These are phyloP conservation scores for Russula olivacea DNA, from an alignment of 768 basidiomycete species.

Conservation along the genomic window DNA sequence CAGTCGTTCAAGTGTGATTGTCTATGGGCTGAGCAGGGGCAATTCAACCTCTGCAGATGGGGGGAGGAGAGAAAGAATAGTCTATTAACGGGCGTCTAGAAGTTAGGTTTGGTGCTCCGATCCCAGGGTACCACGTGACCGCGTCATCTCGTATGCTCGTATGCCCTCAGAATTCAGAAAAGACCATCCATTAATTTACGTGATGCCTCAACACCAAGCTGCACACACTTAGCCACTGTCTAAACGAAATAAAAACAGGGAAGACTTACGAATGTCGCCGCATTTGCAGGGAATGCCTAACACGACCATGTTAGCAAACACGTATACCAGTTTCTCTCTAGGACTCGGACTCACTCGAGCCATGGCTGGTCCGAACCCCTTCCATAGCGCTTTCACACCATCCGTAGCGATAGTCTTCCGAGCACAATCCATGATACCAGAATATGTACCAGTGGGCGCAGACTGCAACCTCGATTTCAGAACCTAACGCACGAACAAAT, in stretches of 20 bases:
- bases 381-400: slow-evolving; percentile 87
- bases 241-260: neutral
- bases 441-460: slow-evolving; percentile 96
- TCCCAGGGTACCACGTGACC: slow-evolving; percentile 10
- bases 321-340: neutral
- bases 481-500: slow-evolving; percentile 47
- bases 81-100: neutral
- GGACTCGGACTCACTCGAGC: slow-evolving; percentile 57
- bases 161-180: slow-evolving; percentile 44
- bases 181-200: slow-evolving; percentile 74
- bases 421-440: slow-evolving; percentile 87
- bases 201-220: slow-evolving; percentile 92
- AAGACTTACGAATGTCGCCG: slow-evolving; percentile 78
- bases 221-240: slow-evolving; percentile 20
- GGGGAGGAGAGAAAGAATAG: slow-evolving; percentile 4
- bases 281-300: slow-evolving; percentile 95
- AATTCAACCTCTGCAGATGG: slow-evolving; percentile 8
- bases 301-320: neutral
- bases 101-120: neutral
- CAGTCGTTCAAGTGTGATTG: neutral
- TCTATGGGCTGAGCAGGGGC: neutral
- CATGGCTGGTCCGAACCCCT: slow-evolving; percentile 98
- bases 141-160: neutral
- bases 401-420: slow-evolving; percentile 87
- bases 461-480: slow-evolving; percentile 94